Conservation (phyloP, 2,329 filamentous ascomycete species). For the Exophiala mesophila region DNA sequence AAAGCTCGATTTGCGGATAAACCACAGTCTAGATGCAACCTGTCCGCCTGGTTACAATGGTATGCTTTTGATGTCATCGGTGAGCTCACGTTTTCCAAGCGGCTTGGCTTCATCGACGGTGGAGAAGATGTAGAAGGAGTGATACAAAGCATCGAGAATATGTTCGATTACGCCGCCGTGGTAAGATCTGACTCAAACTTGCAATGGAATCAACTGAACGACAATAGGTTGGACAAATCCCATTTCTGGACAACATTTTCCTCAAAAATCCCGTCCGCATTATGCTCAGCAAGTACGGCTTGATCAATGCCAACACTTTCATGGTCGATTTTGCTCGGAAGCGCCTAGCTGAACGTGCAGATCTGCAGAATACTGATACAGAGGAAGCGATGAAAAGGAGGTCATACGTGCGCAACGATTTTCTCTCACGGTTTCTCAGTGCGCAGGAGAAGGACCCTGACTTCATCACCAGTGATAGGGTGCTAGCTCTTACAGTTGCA, state of each 20-base stretch:
- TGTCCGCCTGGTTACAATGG: slow-evolving; percentile 38
- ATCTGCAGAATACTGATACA: not conserved
- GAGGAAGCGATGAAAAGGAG: not conserved
- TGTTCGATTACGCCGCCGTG: slow-evolving; percentile 22
- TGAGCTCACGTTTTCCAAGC: slow-evolving; percentile 31
- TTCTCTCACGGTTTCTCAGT: slow-evolving; percentile 2
- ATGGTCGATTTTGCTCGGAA: not conserved
- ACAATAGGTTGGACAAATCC: slow-evolving; percentile 28
- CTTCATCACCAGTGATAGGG: not conserved
- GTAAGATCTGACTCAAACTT: slow-evolving; percentile 5
- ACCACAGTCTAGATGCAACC: slow-evolving; percentile 19
- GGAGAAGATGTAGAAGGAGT: slow-evolving; percentile 31
- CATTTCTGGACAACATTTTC: slow-evolving; percentile 28
- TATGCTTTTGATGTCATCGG: slow-evolving; percentile 32
- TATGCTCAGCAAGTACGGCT: slow-evolving; percentile 42
- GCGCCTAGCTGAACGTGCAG: not conserved
- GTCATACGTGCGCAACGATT: not conserved
- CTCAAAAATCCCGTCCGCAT: slow-evolving; percentile 9
- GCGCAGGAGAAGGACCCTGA: not conserved
- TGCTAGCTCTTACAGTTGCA: not conserved
- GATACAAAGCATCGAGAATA: slow-evolving; percentile 30
- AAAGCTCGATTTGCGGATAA: slow-evolving; percentile 43
- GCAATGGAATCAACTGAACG: too few relatives aligned
- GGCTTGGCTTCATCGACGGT: slow-evolving; percentile 30
- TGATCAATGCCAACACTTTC: slow-evolving; percentile 36